These are phyloP conservation scores for Larix sibirica DNA, from an alignment of 83 land plant genomes.

Conservation along the genomic window DNA sequence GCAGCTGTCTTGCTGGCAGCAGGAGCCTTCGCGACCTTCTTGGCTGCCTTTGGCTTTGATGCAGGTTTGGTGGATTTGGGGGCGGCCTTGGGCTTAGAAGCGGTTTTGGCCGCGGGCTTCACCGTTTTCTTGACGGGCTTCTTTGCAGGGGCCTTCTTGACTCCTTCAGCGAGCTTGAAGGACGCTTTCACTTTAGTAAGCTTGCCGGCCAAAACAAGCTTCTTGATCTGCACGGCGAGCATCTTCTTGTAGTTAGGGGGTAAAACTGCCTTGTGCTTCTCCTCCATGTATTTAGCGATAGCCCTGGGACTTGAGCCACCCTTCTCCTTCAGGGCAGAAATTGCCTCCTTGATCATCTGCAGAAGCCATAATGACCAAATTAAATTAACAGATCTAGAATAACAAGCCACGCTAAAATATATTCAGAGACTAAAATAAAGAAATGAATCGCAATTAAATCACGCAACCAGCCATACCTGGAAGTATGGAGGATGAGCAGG, in stretches of 20 bases:
- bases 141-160: conserved; percentile 5
- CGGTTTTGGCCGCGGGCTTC: conserved; percentile 18
- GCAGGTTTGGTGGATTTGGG: conserved; percentile 13
- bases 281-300: conserved; percentile 88
- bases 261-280: conserved; percentile 67
- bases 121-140: conserved; percentile 13
- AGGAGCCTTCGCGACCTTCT: conserved; percentile 22
- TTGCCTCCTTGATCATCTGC: conserved; percentile 91
- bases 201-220: conserved; percentile 53
- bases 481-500: conserved; percentile 80
- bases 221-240: conserved; percentile 63
- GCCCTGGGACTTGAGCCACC: conserved; percentile 87
- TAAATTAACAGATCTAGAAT: neutral
- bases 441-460: neutral
- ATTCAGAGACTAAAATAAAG: neutral
- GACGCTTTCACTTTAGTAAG: conserved; percentile 84
- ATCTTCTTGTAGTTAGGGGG: conserved; percentile 76
- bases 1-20: conserved; percentile 12
- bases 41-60: conserved; percentile 5
- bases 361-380: neutral
- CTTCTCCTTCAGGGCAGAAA: conserved; percentile 69
- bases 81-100: neutral
- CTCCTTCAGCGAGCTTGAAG: conserved; percentile 66
- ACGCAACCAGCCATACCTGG: conserved; percentile 31
- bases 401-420: neutral